Conservation (phyloP, 2,329 filamentous ascomycete species). For the Aspergillus sp. region DNA sequence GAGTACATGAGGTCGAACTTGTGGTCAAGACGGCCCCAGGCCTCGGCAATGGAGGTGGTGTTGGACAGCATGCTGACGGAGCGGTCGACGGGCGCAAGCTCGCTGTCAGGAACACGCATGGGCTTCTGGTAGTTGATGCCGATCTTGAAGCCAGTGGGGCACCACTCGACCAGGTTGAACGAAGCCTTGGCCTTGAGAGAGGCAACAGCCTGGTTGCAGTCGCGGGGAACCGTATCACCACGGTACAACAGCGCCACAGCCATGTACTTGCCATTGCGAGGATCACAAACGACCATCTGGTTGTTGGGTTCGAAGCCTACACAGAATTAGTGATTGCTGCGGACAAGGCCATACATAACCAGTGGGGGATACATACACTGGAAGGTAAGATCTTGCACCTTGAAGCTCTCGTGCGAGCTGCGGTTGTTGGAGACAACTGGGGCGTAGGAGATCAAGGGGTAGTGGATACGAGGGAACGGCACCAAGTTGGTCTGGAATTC, state of each 20-base stretch:
- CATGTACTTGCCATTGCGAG: conserved; percentile 60
- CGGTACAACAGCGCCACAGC: conserved; percentile 58
- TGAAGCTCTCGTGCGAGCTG: conserved; percentile 80
- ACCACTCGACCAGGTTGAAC: conserved; percentile 61
- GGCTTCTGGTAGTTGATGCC: conserved; percentile 59
- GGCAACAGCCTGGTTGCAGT: conserved; percentile 51
- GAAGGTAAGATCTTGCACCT: conserved; percentile 63
- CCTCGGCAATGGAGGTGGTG: conserved; percentile 58
- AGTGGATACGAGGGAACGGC: conserved; percentile 59
- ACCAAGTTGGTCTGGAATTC: conserved; percentile 64
- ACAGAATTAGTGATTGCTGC: conserved; percentile 4
- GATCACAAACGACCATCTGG: conserved; percentile 62
- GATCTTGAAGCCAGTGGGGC: conserved; percentile 60
- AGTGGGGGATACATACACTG: conserved; percentile 41
- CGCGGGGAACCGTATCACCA: conserved; percentile 55
- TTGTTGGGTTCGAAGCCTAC: conserved; percentile 57
- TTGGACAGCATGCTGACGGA: conserved; percentile 56
- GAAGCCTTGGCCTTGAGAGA: conserved; percentile 55
- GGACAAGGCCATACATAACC: not conserved
- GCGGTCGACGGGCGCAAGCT: conserved; percentile 46
- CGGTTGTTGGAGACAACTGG: conserved; percentile 59
- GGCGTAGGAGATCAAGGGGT: conserved; percentile 56
- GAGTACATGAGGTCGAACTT: conserved; percentile 64
- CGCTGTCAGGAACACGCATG: conserved; percentile 42
- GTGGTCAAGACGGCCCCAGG: conserved; percentile 55